Percentiles rank a stretch among this genome's conserved stretches.
Evolutionary conservation across 129 eudicot species (phyloP).

Genomic region (Centella asiatica): DNA sequence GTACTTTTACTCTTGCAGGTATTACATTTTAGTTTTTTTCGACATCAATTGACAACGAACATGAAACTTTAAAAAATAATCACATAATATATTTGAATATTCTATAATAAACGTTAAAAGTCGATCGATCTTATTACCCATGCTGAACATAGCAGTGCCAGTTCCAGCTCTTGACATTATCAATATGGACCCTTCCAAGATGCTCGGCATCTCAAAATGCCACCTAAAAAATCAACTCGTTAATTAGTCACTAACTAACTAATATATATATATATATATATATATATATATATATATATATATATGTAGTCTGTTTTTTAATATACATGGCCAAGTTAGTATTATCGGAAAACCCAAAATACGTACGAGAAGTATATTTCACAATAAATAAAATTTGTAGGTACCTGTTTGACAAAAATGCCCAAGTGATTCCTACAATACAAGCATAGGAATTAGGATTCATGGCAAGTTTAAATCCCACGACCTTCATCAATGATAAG

Average conservation of each 20-base stretch:
- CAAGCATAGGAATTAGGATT: constrained; percentile 84
- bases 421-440: constrained; percentile 66
- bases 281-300: neutral
- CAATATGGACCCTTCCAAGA: constrained; percentile 67
- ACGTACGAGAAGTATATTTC: too few species aligned
- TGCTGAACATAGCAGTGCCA: constrained; percentile 90
- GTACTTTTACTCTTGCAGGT: too few species aligned
- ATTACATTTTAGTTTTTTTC: too few species aligned
- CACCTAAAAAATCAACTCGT: too few species aligned
- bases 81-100: too few species aligned
- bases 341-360: too few species aligned
- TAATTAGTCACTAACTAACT: too few species aligned
- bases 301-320: neutral
- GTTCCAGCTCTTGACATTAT: constrained; percentile 82
- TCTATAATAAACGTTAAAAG: too few species aligned
- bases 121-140: constrained; percentile 79
- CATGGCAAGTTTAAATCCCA: constrained; percentile 45
- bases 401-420: constrained; percentile 66
- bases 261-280: neutral
- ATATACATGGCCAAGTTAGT: too few species aligned
- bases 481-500: constrained; percentile 44
- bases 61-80: too few species aligned
- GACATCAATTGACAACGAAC: neutral
- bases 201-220: constrained; percentile 60
- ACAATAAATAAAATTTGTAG: neutral